These are phyloP conservation scores for Ramaria rubella DNA, from an alignment of 768 basidiomycete genomes.

Conservation along the genomic window DNA sequence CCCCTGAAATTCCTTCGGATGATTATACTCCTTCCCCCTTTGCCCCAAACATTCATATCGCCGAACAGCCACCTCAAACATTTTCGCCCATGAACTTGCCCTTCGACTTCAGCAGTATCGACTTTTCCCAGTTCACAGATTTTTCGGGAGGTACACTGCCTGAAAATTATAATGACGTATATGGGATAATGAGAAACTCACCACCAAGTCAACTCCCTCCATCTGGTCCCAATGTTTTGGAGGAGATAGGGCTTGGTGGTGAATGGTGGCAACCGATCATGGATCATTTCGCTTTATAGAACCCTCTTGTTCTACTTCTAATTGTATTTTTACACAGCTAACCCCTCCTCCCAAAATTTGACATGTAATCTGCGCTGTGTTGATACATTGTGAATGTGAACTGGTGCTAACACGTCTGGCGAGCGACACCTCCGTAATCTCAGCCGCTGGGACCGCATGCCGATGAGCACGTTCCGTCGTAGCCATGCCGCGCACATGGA, in stretches of 20 bases:
- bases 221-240: neutral
- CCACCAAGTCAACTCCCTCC: neutral
- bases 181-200: neutral
- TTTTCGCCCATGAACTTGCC: no score
- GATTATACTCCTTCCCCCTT: no score
- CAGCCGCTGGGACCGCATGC: constrained; percentile 67
- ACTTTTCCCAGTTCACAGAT: neutral
- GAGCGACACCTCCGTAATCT: constrained; percentile 42
- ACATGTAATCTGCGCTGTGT: no score
- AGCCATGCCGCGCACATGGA: constrained; percentile 29
- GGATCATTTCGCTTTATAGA: neutral
- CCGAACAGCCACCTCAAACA: no score
- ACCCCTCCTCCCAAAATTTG: no score
- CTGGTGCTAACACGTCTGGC: constrained; percentile 22
- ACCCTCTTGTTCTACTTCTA: no score
- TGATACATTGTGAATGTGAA: no score
- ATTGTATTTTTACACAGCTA: no score
- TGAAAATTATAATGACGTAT: neutral
- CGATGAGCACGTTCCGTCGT: constrained; percentile 66
- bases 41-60: no score
- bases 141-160: neutral
- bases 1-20: no score
- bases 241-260: neutral
- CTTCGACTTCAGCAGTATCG: neutral
- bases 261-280: constrained; percentile 1